Percentiles rank a stretch among this genome's conserved stretches.
phyloP scores from a whole-genome alignment of 129 eudicot genomes.

The Flaveria ramosissima region DNA sequence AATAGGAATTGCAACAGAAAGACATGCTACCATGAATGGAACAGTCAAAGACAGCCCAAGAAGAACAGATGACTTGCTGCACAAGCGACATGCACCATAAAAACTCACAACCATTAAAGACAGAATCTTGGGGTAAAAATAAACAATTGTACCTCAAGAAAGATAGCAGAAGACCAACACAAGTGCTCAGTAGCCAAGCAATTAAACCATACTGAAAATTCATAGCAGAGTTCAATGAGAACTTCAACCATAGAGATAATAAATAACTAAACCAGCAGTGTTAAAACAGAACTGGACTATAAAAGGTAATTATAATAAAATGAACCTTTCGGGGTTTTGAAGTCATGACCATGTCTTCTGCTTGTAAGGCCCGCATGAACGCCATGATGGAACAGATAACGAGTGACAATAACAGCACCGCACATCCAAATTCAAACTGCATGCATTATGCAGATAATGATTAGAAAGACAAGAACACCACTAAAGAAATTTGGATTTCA shows the following conservation, averaged over 20 bases:
- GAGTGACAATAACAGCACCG: slow-evolving; percentile 84
- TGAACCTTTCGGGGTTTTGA: slow-evolving; percentile 93
- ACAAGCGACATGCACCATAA: slow-evolving; percentile 12
- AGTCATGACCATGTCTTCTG: slow-evolving; percentile 90
- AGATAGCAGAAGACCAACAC: slow-evolving; percentile 87
- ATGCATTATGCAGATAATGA: slow-evolving; percentile 21
- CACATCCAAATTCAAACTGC: slow-evolving; percentile 87
- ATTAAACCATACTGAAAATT: slow-evolving; percentile 78
- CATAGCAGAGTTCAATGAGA: not conserved
- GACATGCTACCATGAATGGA: slow-evolving; percentile 96
- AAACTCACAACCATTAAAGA: not conserved
- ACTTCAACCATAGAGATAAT: not conserved
- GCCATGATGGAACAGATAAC: slow-evolving; percentile 95
- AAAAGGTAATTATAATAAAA: not conserved
- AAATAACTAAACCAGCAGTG: slow-evolving; percentile 1
- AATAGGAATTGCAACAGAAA: slow-evolving; percentile 85
- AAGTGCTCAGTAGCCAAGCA: slow-evolving; percentile 95
- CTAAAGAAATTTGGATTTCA: not conserved
- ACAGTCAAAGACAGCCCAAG: slow-evolving; percentile 91
- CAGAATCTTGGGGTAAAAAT: not conserved
- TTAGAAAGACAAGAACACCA: not conserved
- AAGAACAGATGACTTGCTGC: slow-evolving; percentile 98
- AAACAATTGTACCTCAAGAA: slow-evolving; percentile 67
- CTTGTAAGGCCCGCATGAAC: slow-evolving; percentile 83
- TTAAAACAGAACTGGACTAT: not conserved